Conservation (phyloP, 1,284 basidiomycete genomes). For the Naganishia sp. region DNA sequence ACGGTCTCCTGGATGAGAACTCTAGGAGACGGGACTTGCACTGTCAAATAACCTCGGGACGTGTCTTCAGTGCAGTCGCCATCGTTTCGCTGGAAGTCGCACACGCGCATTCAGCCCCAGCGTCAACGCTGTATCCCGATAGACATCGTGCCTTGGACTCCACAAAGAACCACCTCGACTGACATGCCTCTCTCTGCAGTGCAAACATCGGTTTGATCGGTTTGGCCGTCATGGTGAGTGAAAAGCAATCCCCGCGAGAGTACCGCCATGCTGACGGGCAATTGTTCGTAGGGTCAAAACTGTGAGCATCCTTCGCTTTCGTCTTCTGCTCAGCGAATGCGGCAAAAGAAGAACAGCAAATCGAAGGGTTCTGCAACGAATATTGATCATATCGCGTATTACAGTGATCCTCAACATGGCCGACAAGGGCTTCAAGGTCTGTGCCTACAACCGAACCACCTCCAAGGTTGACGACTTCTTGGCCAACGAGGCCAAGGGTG, state of each 20-base stretch:
- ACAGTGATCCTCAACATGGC: slow-evolving; percentile 87
- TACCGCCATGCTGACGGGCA: background rate
- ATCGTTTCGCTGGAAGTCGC: no score
- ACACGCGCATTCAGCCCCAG: no score
- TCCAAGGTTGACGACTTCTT: slow-evolving; percentile 97
- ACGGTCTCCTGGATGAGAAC: no score
- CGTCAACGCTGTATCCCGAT: no score
- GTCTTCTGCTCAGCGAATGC: no score
- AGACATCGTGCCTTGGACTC: no score
- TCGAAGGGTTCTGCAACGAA: background rate
- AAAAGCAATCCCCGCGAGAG: no score
- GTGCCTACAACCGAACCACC: slow-evolving; percentile 95
- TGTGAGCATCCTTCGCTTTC: slow-evolving; percentile 10
- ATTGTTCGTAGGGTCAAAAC: slow-evolving; percentile 28
- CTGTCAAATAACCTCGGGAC: no score
- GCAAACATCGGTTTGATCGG: slow-evolving; percentile 54
- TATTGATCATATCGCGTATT: background rate
- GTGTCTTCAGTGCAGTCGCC: no score
- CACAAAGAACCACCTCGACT: slow-evolving; percentile 7
- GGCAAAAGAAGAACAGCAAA: background rate
- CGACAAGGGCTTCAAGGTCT: slow-evolving; percentile 97
- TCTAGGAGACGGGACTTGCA: no score
- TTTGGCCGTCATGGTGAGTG: slow-evolving; percentile 33
- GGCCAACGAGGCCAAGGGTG: slow-evolving; percentile 95
- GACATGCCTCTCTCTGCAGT: slow-evolving; percentile 35